Conservation (phyloP, 768 basidiomycete species). For the Austroboletus festivus region DNA sequence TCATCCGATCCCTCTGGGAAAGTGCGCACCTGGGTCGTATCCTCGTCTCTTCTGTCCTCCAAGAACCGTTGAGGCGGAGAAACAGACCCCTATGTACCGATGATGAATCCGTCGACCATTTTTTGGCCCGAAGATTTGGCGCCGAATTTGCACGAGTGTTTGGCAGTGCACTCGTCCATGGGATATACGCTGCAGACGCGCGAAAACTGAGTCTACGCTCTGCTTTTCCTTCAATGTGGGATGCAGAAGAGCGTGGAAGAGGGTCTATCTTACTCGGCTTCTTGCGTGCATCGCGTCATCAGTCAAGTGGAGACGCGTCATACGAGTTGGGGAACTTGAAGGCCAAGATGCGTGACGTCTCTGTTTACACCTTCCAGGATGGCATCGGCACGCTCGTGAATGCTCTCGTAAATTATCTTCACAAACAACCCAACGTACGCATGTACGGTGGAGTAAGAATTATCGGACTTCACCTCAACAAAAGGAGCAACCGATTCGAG, state of each 20-base stretch:
- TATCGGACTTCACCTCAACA: constrained; percentile 31
- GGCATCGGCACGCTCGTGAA: constrained; percentile 70
- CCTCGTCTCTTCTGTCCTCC: constrained; percentile 53
- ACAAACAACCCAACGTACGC: constrained; percentile 51
- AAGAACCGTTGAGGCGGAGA: constrained; percentile 53
- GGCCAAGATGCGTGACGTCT: constrained; percentile 50
- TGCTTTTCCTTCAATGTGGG: constrained; percentile 73
- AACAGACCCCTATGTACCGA: constrained; percentile 39
- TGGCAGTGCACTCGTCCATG: constrained; percentile 82
- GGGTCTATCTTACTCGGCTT: constrained; percentile 72
- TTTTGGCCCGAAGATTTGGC: constrained; percentile 75
- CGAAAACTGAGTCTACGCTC: constrained; percentile 69
- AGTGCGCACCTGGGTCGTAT: constrained; percentile 37
- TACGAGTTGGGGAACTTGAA: constrained; percentile 51
- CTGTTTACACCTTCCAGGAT: constrained; percentile 78
- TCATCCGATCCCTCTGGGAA: constrained; percentile 34
- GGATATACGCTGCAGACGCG: constrained; percentile 89
- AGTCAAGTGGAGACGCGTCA: constrained; percentile 12
- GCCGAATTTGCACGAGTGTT: constrained; percentile 66
- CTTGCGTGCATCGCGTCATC: constrained; percentile 28
- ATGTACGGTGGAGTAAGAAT: constrained; percentile 46
- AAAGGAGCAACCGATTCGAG: constrained; percentile 40
- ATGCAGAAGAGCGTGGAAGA: constrained; percentile 59
- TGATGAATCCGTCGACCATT: constrained; percentile 82
- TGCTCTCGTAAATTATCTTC: constrained; percentile 49